phyloP scores from a whole-genome alignment of 768 basidiomycete genomes.

The Trametopsis cervina region DNA sequence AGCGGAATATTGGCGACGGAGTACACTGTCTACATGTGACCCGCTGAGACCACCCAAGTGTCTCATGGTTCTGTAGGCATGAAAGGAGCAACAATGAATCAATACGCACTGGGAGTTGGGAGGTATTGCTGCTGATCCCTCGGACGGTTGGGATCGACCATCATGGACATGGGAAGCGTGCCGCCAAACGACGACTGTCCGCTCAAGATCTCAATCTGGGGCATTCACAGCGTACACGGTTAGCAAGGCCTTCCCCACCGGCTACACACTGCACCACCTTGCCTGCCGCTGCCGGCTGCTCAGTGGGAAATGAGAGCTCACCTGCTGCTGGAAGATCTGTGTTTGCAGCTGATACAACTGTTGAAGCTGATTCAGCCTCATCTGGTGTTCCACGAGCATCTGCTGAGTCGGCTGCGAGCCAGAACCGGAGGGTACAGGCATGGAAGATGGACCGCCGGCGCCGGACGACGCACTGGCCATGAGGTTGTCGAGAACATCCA shows the following conservation, averaged over 20 bases:
- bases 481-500: conserved; percentile 45
- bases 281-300: too few relatives aligned
- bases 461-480: conserved; percentile 40
- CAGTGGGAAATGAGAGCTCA: conserved; percentile 31
- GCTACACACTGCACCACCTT: too few relatives aligned
- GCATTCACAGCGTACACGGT: neutral
- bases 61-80: too few relatives aligned
- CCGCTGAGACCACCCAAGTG: too few relatives aligned
- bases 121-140: conserved; percentile 32
- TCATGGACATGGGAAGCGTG: conserved; percentile 19
- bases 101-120: conserved; percentile 64
- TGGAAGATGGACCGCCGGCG: conserved; percentile 9
- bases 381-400: conserved; percentile 64
- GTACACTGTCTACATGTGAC: too few relatives aligned
- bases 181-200: conserved; percentile 27
- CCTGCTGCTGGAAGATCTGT: conserved; percentile 89
- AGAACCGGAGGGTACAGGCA: conserved; percentile 18
- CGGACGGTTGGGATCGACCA: conserved; percentile 18
- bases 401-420: conserved; percentile 30
- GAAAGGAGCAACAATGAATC: too few relatives aligned
- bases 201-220: conserved; percentile 27
- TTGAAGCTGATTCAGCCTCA: conserved; percentile 71
- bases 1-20: too few relatives aligned
- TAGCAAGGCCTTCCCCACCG: neutral
- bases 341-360: conserved; percentile 74